Evolutionary conservation across 1,284 basidiomycete species (phyloP).

Genomic region (Mycena citricolor): DNA sequence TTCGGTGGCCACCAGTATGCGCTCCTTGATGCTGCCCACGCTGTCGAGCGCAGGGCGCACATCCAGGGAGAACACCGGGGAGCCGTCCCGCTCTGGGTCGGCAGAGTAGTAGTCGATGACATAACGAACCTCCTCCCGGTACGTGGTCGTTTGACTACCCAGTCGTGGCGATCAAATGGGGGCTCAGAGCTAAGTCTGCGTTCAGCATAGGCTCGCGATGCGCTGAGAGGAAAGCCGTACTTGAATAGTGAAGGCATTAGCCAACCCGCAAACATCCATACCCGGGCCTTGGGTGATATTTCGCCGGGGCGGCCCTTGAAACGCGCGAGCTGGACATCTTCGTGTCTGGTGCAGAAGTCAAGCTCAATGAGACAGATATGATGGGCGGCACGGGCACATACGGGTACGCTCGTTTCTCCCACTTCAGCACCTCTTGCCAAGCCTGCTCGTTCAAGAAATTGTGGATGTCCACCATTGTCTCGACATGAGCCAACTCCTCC

Average conservation of each 20-base stretch:
- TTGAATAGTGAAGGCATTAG: slow-evolving; percentile 87
- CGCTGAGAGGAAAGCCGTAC: slow-evolving; percentile 45
- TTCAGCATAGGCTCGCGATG: slow-evolving; percentile 1
- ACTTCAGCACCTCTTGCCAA: slow-evolving; percentile 93
- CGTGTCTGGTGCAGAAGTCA: slow-evolving; percentile 32
- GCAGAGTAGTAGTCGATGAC: slow-evolving; percentile 97
- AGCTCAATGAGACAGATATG: slow-evolving; percentile 8
- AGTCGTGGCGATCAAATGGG: slow-evolving; percentile 99
- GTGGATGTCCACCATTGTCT: slow-evolving; percentile 97
- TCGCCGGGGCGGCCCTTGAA: slow-evolving; percentile 94
- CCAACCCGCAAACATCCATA: slow-evolving; percentile 84
- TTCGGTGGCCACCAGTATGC: slow-evolving; percentile 70
- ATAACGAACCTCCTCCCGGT: slow-evolving; percentile 84
- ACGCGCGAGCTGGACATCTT: slow-evolving; percentile 70
- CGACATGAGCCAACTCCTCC: slow-evolving; percentile 80
- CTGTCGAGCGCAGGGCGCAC: slow-evolving; percentile 88
- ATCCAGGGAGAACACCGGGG: slow-evolving; percentile 89
- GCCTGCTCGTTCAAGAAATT: slow-evolving; percentile 98
- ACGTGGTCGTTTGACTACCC: slow-evolving; percentile 81
- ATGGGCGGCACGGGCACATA: slow-evolving; percentile 46
- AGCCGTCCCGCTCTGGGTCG: slow-evolving; percentile 80
- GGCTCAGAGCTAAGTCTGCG: slow-evolving; percentile 68
- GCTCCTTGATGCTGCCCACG: slow-evolving; percentile 68
- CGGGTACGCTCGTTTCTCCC: slow-evolving; percentile 78
- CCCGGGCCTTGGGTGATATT: slow-evolving; percentile 83